Percentiles rank a stretch among this genome's conserved stretches.
These are phyloP conservation scores for Curvularia lunata DNA, from an alignment of 2,329 filamentous ascomycete species.

Conservation along the genomic window DNA sequence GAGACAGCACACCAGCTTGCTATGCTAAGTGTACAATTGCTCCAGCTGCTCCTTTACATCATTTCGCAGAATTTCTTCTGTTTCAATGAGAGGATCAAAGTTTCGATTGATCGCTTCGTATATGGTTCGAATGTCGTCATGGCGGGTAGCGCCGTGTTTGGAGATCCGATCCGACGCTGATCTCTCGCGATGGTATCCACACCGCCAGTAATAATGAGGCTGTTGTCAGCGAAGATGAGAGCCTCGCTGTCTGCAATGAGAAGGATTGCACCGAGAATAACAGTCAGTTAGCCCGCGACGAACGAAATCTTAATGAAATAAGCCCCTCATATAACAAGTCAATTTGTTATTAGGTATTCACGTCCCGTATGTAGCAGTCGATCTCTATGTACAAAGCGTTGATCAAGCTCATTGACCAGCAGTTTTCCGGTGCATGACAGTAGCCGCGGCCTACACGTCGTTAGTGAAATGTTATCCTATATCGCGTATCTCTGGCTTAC, in stretches of 20 bases:
- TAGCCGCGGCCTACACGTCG: conserved; percentile 41
- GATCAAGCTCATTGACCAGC: conserved; percentile 19
- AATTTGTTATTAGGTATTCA: neutral
- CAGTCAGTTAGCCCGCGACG: neutral
- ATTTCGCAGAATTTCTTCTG: neutral
- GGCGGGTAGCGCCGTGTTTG: neutral
- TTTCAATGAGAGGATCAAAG: neutral
- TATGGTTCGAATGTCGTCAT: conserved; percentile 1
- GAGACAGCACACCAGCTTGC: neutral
- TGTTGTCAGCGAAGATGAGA: neutral
- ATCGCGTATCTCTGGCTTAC: conserved; percentile 55
- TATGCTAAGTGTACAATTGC: too few species aligned
- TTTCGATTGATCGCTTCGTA: neutral
- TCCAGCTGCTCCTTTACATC: neutral
- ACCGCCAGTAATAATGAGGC: neutral
- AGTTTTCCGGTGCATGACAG: conserved; percentile 46
- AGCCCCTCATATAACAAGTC: neutral
- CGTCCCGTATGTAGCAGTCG: conserved; percentile 1
- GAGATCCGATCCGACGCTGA: neutral
- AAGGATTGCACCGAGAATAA: neutral
- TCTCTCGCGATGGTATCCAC: neutral
- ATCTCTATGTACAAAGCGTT: conserved; percentile 5
- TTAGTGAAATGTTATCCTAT: conserved; percentile 18
- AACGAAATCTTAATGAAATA: neutral
- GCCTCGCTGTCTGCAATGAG: neutral